These are phyloP conservation scores for Imleria badia DNA, from an alignment of 768 basidiomycete species.

Conservation along the genomic window DNA sequence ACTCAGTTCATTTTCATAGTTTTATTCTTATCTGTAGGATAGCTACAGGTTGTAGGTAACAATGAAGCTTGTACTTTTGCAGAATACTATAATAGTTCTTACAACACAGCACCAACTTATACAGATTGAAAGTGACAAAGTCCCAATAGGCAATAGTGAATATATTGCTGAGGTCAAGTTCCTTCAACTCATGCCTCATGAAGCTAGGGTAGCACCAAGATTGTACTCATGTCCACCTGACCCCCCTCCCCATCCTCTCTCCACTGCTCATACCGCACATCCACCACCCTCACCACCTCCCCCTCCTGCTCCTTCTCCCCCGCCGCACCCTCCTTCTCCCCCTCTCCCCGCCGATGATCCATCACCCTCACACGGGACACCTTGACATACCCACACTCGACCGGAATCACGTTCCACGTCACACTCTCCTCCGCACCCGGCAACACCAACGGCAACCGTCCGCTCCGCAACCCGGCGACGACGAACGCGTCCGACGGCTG, in stretches of 20 bases:
- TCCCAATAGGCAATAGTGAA: too few species aligned
- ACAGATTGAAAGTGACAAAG: too few species aligned
- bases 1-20: too few species aligned
- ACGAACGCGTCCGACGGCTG: conserved; percentile 74
- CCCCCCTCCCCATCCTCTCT: conserved; percentile 4
- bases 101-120: too few species aligned
- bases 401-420: conserved; percentile 66
- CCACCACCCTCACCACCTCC: conserved; percentile 53
- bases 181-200: too few species aligned
- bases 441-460: conserved; percentile 68
- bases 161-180: too few species aligned
- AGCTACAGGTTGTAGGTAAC: too few species aligned
- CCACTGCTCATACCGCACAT: conserved; percentile 45
- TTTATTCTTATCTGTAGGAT: too few species aligned
- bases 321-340: conserved; percentile 22
- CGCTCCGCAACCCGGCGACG: conserved; percentile 69
- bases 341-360: conserved; percentile 44
- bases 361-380: conserved; percentile 62
- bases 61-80: too few species aligned
- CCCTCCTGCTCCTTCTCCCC: conserved; percentile 39
- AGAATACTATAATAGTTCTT: too few species aligned
- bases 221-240: background rate
- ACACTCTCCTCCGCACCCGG: conserved; percentile 69
- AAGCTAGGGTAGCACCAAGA: conserved; percentile 21
- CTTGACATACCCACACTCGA: conserved; percentile 69